phyloP scores from a whole-genome alignment of 345 rosid species.

The Brassica nigra region DNA sequence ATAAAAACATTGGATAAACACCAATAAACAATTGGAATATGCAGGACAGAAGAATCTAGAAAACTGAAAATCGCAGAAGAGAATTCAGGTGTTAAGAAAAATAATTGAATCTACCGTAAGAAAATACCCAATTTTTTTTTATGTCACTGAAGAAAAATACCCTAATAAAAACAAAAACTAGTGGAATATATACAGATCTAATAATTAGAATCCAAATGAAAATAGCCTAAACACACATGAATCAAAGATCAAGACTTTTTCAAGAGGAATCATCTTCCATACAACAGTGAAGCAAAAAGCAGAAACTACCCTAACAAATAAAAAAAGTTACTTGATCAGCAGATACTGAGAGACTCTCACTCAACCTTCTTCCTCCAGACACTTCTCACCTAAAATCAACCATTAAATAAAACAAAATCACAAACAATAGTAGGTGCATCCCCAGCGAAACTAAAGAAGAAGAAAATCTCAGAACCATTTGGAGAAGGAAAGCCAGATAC shows the following conservation, averaged over 20 bases:
- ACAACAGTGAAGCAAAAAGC: conserved; percentile 12
- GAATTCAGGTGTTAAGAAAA: not conserved
- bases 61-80: conserved; percentile 14
- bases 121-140: too few relatives aligned
- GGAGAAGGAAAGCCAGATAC: conserved; percentile 21
- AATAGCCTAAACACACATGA: conserved; percentile 16
- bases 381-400: conserved; percentile 14
- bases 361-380: conserved; percentile 26
- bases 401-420: not conserved
- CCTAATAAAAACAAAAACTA: conserved; percentile 6
- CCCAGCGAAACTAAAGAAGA: not conserved
- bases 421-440: not conserved
- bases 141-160: too few relatives aligned
- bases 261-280: conserved; percentile 14
- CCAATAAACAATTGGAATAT: conserved; percentile 37
- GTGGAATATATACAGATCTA: conserved; percentile 34
- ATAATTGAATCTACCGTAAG: conserved; percentile 19
- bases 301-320: not conserved
- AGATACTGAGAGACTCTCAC: conserved; percentile 22
- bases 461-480: conserved; percentile 6
- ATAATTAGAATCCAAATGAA: conserved; percentile 29
- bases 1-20: conserved; percentile 16
- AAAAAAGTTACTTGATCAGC: conserved; percentile 35
- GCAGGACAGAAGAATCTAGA: conserved; percentile 29
- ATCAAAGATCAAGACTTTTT: conserved; percentile 24